phyloP scores from a whole-genome alignment of 257 asterid species.

The Solanum chilense region DNA sequence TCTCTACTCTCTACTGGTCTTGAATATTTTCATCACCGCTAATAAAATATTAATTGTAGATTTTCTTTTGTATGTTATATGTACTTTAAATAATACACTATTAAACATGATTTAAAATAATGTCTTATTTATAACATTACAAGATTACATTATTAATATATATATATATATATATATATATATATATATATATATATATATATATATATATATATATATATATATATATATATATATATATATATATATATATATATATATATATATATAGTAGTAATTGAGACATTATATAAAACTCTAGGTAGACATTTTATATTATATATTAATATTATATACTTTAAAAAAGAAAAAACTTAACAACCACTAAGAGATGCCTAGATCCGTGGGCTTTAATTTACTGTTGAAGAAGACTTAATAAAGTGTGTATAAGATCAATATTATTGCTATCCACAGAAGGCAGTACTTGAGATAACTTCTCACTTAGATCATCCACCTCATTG shows the following conservation, averaged over 20 bases:
- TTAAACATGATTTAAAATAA: not conserved
- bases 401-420: conserved; percentile 26
- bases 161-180: not conserved
- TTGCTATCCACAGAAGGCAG: conserved; percentile 35
- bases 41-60: not conserved
- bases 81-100: not conserved
- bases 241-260: not conserved
- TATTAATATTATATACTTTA: not conserved
- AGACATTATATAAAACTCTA: not conserved
- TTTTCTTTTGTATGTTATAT: not conserved
- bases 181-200: too few relatives aligned
- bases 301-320: not conserved
- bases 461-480: conserved; percentile 39
- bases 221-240: not conserved
- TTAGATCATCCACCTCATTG: conserved; percentile 52
- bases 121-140: not conserved
- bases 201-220: not conserved
- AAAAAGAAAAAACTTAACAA: not conserved
- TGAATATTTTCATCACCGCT: not conserved
- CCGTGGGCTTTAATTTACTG: not conserved
- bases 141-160: not conserved
- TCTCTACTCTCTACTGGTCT: not conserved
- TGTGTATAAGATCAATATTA: conserved; percentile 17
- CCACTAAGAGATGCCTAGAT: not conserved
- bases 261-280: not conserved